A percentile compares a stretch with the other conserved stretches of the same genome.
Conservation (phyloP, 352 stramenopile species). For the Globisporangium polare region DNA sequence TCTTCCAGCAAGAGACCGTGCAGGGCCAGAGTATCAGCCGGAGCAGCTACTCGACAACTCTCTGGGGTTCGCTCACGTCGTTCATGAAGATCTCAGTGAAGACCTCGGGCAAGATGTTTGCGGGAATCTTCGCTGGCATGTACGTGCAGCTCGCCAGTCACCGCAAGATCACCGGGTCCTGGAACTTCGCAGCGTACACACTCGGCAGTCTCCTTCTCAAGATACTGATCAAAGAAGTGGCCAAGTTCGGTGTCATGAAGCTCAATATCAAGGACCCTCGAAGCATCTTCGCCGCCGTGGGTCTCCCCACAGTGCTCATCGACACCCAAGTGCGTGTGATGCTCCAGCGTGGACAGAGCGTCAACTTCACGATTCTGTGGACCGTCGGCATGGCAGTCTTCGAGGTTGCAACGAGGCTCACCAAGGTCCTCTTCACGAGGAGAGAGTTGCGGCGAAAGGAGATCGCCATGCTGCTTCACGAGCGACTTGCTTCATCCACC, state of each 20-base stretch:
- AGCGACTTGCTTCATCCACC: no score
- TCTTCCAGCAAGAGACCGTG: constrained; percentile 1
- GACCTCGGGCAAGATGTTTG: neutral
- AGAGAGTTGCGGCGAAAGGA: constrained; percentile 2
- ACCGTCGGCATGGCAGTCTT: constrained; percentile 6
- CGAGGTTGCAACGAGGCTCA: constrained; percentile 1
- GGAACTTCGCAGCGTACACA: constrained; percentile 10
- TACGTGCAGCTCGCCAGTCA: constrained; percentile 6
- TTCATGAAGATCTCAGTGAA: constrained; percentile 1
- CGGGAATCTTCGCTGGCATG: neutral
- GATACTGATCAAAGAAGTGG: constrained; percentile 3
- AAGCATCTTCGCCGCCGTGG: constrained; percentile 14
- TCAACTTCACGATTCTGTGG: constrained; percentile 4
- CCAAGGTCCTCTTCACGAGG: neutral
- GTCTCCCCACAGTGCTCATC: constrained; percentile 19
- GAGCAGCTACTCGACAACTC: neutral
- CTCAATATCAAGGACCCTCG: constrained; percentile 8
- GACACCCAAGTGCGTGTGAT: constrained; percentile 22
- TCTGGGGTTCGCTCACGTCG: neutral
- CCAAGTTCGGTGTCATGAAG: constrained; percentile 4
- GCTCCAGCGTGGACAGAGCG: constrained; percentile 7
- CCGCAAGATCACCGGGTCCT: neutral
- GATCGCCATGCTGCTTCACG: neutral
- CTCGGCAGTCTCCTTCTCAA: constrained; percentile 11
- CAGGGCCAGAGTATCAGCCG: neutral